Evolutionary conservation across 2,329 filamentous ascomycete species (phyloP).

Genomic region (Talaromyces rugulosus): DNA sequence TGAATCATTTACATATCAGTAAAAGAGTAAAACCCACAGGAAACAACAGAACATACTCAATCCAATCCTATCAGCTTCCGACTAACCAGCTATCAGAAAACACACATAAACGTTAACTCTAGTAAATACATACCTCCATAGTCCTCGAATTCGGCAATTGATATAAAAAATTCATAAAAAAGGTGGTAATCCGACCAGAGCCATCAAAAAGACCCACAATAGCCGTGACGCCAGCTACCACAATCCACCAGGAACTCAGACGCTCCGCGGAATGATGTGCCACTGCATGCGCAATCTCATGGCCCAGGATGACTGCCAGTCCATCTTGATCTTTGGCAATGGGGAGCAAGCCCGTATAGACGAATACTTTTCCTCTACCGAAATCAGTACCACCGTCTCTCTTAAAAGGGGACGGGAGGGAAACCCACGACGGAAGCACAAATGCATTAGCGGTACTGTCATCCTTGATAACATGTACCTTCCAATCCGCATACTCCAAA

Average conservation of each 20-base stretch:
- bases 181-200: slow-evolving; percentile 33
- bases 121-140: slow-evolving; percentile 45
- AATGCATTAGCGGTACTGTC: slow-evolving; percentile 53
- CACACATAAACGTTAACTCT: not conserved
- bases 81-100: slow-evolving; percentile 24
- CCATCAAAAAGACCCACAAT: slow-evolving; percentile 36
- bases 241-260: slow-evolving; percentile 43
- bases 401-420: not conserved
- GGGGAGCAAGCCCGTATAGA: slow-evolving; percentile 59
- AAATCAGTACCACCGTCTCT: slow-evolving; percentile 1
- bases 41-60: slow-evolving; percentile 34
- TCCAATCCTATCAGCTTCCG: slow-evolving; percentile 60
- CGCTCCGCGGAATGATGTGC: slow-evolving; percentile 54
- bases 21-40: slow-evolving; percentile 11
- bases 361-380: slow-evolving; percentile 55
- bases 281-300: slow-evolving; percentile 63
- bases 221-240: slow-evolving; percentile 24
- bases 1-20: slow-evolving; percentile 15
- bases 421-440: slow-evolving; percentile 53
- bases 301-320: slow-evolving; percentile 57
- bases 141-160: slow-evolving; percentile 52
- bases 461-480: slow-evolving; percentile 56
- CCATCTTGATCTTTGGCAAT: slow-evolving; percentile 55
- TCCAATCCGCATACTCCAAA: slow-evolving; percentile 47
- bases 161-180: slow-evolving; percentile 48